Evolutionary conservation across 768 basidiomycete genomes (phyloP).

Genomic region (Sporobolomyces roseus): DNA sequence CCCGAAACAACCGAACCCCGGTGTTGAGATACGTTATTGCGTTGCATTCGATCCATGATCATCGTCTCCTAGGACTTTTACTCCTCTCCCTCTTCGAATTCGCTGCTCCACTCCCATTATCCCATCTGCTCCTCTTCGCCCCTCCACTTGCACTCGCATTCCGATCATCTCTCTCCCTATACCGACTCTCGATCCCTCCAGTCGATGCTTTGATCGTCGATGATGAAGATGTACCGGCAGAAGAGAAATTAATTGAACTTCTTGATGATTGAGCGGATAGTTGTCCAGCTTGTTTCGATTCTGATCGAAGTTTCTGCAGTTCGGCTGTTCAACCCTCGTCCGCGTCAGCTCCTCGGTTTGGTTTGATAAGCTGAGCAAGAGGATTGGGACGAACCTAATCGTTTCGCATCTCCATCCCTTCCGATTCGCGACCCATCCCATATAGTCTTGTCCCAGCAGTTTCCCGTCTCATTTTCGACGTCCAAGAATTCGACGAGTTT

Average conservation of each 20-base stretch:
- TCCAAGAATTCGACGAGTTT: constrained; percentile 92
- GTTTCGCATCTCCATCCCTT: constrained; percentile 70
- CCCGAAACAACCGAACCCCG: too few species aligned
- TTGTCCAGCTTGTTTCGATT: constrained; percentile 59
- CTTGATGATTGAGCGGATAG: constrained; percentile 54
- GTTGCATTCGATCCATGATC: background rate
- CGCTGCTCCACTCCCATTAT: constrained; percentile 5
- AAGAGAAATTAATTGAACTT: constrained; percentile 62
- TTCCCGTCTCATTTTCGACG: constrained; percentile 80
- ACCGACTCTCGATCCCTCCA: constrained; percentile 9
- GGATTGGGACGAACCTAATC: constrained; percentile 61
- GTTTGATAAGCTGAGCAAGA: background rate
- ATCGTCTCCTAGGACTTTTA: constrained; percentile 31
- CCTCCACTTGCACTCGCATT: constrained; percentile 20
- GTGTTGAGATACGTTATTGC: too few species aligned
- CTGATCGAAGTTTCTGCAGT: constrained; percentile 62
- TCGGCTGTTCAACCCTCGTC: constrained; percentile 54
- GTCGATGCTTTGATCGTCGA: background rate
- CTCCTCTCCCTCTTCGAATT: constrained; percentile 23
- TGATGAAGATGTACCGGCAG: constrained; percentile 33
- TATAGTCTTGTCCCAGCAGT: constrained; percentile 67
- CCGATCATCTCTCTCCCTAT: constrained; percentile 12
- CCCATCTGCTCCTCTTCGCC: constrained; percentile 37
- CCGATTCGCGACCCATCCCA: constrained; percentile 69
- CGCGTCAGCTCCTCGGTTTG: background rate